phyloP scores from a whole-genome alignment of 2,329 filamentous ascomycete species.

The Sclerotinia spermophila region DNA sequence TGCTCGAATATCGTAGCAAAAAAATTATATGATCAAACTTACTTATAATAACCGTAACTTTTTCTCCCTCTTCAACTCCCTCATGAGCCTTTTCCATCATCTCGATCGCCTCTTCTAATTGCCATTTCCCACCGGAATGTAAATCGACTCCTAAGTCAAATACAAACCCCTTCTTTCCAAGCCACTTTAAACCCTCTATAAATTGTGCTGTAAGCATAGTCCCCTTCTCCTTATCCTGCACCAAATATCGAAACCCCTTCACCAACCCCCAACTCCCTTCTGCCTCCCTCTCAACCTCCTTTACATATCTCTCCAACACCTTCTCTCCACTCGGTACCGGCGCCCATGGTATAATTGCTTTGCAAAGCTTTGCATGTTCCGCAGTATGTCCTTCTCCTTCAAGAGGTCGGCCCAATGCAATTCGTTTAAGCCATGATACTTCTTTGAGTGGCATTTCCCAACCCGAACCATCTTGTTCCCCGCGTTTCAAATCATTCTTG shows the following conservation, averaged over 20 bases:
- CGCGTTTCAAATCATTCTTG: constrained; percentile 53
- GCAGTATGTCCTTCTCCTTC: constrained; percentile 55
- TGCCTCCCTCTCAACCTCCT: constrained; percentile 55
- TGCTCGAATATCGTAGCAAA: not conserved
- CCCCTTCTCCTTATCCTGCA: constrained; percentile 71
- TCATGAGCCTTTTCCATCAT: constrained; percentile 67
- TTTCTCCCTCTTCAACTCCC: constrained; percentile 54
- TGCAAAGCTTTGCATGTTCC: constrained; percentile 52
- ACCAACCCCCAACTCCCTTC: constrained; percentile 63
- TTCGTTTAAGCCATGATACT: constrained; percentile 62
- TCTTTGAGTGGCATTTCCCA: constrained; percentile 70
- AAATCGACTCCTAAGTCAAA: constrained; percentile 88
- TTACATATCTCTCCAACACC: constrained; percentile 63
- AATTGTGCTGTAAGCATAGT: constrained; percentile 62
- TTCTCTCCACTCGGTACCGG: constrained; percentile 64
- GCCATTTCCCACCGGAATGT: constrained; percentile 68
- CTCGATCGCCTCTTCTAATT: constrained; percentile 66
- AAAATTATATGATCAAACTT: constrained; percentile 17
- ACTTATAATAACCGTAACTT: constrained; percentile 42
- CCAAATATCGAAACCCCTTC: constrained; percentile 75
- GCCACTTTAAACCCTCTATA: constrained; percentile 60
- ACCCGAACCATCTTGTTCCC: constrained; percentile 48
- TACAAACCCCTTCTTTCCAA: constrained; percentile 59
- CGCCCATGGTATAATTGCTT: constrained; percentile 81
- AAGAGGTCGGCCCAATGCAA: constrained; percentile 58